Conservation (phyloP, 2,329 filamentous ascomycete genomes). For the Elsinoe arachidis region DNA sequence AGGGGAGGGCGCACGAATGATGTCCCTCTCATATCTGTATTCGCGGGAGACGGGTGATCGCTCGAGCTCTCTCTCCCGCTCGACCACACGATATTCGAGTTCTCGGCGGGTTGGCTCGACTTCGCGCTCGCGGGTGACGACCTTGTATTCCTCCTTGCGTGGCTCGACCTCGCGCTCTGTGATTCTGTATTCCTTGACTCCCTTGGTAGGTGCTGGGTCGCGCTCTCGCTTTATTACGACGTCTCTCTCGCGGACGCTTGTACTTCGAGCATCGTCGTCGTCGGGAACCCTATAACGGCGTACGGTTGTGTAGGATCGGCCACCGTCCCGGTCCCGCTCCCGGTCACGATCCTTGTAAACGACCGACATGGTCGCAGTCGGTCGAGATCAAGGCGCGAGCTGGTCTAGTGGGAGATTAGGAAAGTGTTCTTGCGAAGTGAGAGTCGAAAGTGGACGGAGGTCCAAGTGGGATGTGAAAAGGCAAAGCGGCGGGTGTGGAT, state of each 20-base stretch:
- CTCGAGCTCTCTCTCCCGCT: conserved; percentile 27
- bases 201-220: conserved; percentile 21
- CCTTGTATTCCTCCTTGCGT: conserved; percentile 25
- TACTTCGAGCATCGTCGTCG: conserved; percentile 23
- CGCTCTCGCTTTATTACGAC: conserved; percentile 38
- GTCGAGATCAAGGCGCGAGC: conserved; percentile 4
- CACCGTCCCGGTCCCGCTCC: conserved; percentile 40
- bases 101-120: conserved; percentile 20
- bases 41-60: conserved; percentile 22
- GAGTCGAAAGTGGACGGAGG: neutral
- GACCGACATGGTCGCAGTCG: conserved; percentile 32
- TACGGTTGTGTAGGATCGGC: conserved; percentile 44
- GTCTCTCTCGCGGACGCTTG: conserved; percentile 38
- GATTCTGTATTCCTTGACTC: conserved; percentile 25
- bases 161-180: conserved; percentile 32
- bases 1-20: conserved; percentile 29
- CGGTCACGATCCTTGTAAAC: conserved; percentile 37
- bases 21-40: conserved; percentile 21
- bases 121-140: conserved; percentile 23
- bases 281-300: conserved; percentile 53
- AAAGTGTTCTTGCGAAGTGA: neutral
- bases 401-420: neutral
- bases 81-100: conserved; percentile 32
- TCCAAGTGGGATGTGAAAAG: conserved; percentile 5
- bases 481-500: conserved; percentile 7